Conservation (phyloP, 2,329 filamentous ascomycete species). For the Beauveria bassiana region DNA sequence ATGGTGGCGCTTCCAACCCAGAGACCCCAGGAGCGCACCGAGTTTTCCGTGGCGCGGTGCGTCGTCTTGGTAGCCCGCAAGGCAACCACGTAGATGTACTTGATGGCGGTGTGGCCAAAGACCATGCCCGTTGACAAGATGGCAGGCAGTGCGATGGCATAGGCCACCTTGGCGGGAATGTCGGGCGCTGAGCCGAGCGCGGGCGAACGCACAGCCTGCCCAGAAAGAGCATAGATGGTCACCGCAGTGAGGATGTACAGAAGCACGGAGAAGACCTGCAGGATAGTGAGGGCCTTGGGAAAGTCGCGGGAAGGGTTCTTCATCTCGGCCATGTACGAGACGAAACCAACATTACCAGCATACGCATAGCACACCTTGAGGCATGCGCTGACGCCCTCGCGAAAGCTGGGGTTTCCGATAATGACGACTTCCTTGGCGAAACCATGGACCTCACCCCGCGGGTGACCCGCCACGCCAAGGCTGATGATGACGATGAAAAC, state of each 20-base stretch:
- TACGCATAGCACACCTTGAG: conserved; percentile 30
- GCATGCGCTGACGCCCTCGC: conserved; percentile 24
- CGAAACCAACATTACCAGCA: conserved; percentile 30
- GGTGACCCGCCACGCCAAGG: conserved; percentile 23
- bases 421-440: conserved; percentile 24
- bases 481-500: conserved; percentile 30
- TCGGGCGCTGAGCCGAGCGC: conserved; percentile 26
- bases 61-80: conserved; percentile 26
- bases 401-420: conserved; percentile 23
- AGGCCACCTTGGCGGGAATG: conserved; percentile 25
- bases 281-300: conserved; percentile 22
- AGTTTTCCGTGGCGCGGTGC: conserved; percentile 25
- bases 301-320: conserved; percentile 25
- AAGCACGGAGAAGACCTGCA: conserved; percentile 26
- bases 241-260: conserved; percentile 26
- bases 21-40: conserved; percentile 25
- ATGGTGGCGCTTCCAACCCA: conserved; percentile 26
- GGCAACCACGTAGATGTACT: conserved; percentile 26
- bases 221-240: conserved; percentile 24
- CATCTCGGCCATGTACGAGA: conserved; percentile 29
- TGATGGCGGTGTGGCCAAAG: conserved; percentile 25
- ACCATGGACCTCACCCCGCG: conserved; percentile 19
- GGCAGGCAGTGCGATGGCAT: conserved; percentile 24
- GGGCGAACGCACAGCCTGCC: conserved; percentile 24
- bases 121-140: conserved; percentile 24